Evolutionary conservation across 2,329 filamentous ascomycete species (phyloP).

Genomic region (Pseudovirgaria hyperparasitica): DNA sequence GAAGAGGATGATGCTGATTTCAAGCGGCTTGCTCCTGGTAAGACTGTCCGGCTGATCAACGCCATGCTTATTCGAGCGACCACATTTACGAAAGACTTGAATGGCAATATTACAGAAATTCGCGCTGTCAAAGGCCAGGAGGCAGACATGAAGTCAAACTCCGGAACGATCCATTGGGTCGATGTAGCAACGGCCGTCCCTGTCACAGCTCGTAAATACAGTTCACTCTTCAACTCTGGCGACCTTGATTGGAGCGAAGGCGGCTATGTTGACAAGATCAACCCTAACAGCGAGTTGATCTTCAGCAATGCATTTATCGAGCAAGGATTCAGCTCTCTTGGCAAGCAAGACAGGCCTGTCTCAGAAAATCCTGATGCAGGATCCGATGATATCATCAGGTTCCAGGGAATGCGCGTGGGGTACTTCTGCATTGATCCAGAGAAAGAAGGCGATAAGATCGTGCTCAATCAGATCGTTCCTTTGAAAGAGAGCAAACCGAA

Average conservation of each 20-base stretch:
- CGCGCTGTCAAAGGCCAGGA: constrained; percentile 52
- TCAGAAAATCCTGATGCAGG: constrained; percentile 17
- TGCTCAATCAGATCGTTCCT: constrained; percentile 85
- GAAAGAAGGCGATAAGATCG: constrained; percentile 53
- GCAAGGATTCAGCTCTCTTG: constrained; percentile 66
- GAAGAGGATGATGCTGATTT: constrained; percentile 60
- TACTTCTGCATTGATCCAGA: constrained; percentile 73
- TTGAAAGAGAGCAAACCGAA: constrained; percentile 61
- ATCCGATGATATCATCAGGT: constrained; percentile 49
- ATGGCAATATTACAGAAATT: constrained; percentile 54
- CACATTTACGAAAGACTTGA: constrained; percentile 53
- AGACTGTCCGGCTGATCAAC: constrained; percentile 62
- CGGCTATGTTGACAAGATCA: constrained; percentile 74
- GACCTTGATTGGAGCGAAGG: constrained; percentile 54
- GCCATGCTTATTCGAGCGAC: constrained; percentile 56
- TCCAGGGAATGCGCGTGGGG: constrained; percentile 81
- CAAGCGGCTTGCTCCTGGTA: constrained; percentile 64
- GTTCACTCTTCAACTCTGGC: constrained; percentile 74
- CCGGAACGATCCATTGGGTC: constrained; percentile 97
- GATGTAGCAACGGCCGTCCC: constrained; percentile 51
- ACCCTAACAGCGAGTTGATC: constrained; percentile 71
- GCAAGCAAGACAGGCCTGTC: constrained; percentile 51
- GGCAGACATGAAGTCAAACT: constrained; percentile 52
- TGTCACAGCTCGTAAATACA: constrained; percentile 59
- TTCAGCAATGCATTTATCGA: constrained; percentile 71